Percentiles rank a stretch among this genome's conserved stretches.
These are phyloP conservation scores for Jatropha curcas DNA, from an alignment of 345 rosid genomes.

Conservation along the genomic window DNA sequence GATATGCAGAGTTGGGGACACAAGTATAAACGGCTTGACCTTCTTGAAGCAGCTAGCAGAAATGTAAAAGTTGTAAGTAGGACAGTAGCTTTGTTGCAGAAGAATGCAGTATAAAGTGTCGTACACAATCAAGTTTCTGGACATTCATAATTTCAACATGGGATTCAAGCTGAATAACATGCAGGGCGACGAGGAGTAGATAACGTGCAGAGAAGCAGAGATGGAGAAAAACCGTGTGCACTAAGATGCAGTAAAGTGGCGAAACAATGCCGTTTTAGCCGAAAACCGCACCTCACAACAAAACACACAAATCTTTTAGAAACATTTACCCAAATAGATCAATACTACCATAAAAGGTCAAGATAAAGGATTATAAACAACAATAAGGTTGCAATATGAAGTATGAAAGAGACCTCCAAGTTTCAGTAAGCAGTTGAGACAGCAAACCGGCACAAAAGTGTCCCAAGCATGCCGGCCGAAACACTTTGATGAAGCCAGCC, in stretches of 20 bases:
- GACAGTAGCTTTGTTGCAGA: constrained; percentile 41
- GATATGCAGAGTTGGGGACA: constrained; percentile 21
- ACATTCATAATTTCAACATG: constrained; percentile 31
- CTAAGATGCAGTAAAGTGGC: constrained; percentile 61
- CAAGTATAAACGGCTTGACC: constrained; percentile 27
- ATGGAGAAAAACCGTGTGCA: constrained; percentile 48
- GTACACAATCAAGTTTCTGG: constrained; percentile 23
- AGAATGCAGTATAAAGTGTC: constrained; percentile 22
- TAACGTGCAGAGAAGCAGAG: constrained; percentile 49
- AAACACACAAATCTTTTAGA: constrained; percentile 56
- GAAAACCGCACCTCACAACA: constrained; percentile 66
- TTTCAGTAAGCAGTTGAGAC: constrained; percentile 47
- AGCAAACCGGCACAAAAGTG: constrained; percentile 48
- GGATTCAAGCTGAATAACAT: constrained; percentile 36
- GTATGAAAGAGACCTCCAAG: constrained; percentile 58
- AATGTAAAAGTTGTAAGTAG: constrained; percentile 5
- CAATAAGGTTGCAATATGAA: constrained; percentile 34
- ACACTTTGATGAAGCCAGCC: constrained; percentile 46
- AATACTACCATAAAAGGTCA: constrained; percentile 25
- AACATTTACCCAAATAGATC: constrained; percentile 25
- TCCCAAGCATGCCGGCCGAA: constrained; percentile 40
- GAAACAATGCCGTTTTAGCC: constrained; percentile 51
- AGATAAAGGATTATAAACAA: constrained; percentile 29
- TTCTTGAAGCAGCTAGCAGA: constrained; percentile 30
- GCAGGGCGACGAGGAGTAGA: constrained; percentile 41